Evolutionary conservation across 495 filamentous ascomycete genomes (phyloP).

Genomic region (Clohesyomyces aquaticus): DNA sequence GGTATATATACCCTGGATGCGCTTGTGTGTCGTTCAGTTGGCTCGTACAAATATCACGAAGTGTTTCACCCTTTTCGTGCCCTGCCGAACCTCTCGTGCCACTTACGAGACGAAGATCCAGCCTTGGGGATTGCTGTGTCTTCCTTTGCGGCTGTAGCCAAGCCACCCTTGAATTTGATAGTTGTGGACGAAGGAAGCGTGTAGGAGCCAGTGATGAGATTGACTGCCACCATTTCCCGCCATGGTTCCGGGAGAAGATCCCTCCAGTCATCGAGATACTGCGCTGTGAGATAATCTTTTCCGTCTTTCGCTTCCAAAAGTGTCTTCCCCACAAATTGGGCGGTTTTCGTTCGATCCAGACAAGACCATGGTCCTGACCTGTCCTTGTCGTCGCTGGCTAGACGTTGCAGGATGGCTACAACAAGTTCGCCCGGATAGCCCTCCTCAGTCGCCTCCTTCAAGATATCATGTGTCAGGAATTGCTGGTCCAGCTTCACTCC

Average conservation of each 20-base stretch:
- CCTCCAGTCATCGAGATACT: slow-evolving; percentile 60
- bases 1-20: slow-evolving; percentile 43
- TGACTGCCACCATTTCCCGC: slow-evolving; percentile 56
- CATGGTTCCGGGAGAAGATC: slow-evolving; percentile 63
- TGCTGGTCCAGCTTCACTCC: slow-evolving; percentile 42
- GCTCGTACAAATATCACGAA: no score
- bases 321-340: slow-evolving; percentile 57
- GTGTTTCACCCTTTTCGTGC: slow-evolving; percentile 16
- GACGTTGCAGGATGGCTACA: slow-evolving; percentile 12
- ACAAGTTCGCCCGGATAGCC: slow-evolving; percentile 37
- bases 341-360: slow-evolving; percentile 53
- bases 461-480: slow-evolving; percentile 53
- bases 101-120: slow-evolving; percentile 65
- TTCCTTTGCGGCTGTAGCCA: neutral
- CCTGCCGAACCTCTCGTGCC: slow-evolving; percentile 77
- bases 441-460: slow-evolving; percentile 50
- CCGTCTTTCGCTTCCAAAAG: slow-evolving; percentile 53
- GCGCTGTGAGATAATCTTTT: slow-evolving; percentile 42
- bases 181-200: slow-evolving; percentile 33
- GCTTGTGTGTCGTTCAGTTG: no score
- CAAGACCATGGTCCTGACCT: slow-evolving; percentile 46
- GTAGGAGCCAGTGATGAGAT: slow-evolving; percentile 49
- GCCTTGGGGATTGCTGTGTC: slow-evolving; percentile 42
- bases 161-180: slow-evolving; percentile 11
- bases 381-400: slow-evolving; percentile 21